These are phyloP conservation scores for Saccharomycopsis capsularis DNA, from an alignment of 805 yeast genomes.

Conservation along the genomic window DNA sequence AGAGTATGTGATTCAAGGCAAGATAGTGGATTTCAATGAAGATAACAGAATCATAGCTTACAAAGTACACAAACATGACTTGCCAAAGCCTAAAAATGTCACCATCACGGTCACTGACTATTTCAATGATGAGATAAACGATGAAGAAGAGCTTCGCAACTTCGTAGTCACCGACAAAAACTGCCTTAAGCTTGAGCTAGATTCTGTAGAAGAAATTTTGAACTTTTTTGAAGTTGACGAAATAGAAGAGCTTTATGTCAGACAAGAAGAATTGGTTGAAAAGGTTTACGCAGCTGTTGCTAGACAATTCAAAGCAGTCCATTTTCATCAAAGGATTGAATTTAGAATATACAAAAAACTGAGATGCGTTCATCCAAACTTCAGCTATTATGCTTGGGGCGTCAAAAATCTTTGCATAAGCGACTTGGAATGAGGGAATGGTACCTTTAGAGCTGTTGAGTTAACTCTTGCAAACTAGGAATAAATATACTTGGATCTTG, in stretches of 20 bases:
- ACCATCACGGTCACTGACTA: constrained; percentile 1
- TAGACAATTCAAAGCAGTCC: not conserved
- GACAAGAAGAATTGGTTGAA: constrained; percentile 7
- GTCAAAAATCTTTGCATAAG: not conserved
- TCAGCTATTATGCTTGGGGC: not conserved
- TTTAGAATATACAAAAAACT: not conserved
- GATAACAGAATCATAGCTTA: not conserved
- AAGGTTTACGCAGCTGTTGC: not conserved
- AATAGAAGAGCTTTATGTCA: constrained; percentile 13
- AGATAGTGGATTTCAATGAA: constrained; percentile 12
- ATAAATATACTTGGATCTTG: too few species aligned
- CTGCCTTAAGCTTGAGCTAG: not conserved
- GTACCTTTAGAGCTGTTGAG: too few species aligned
- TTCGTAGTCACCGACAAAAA: not conserved
- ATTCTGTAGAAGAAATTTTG: constrained; percentile 2
- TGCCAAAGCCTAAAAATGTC: constrained; percentile 4
- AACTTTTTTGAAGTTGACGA: constrained; percentile 9
- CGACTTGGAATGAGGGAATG: not conserved
- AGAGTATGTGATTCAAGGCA: not conserved
- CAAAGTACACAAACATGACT: not conserved
- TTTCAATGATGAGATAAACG: not conserved
- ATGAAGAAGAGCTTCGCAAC: not conserved
- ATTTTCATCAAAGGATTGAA: not conserved
- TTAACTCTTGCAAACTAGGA: too few species aligned
- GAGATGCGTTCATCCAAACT: not conserved